Evolutionary conservation across 108 stramenopile species (phyloP), one percentile per base, ranked within the genome.

Genomic region (Fragilaria crotonensis): DNA sequence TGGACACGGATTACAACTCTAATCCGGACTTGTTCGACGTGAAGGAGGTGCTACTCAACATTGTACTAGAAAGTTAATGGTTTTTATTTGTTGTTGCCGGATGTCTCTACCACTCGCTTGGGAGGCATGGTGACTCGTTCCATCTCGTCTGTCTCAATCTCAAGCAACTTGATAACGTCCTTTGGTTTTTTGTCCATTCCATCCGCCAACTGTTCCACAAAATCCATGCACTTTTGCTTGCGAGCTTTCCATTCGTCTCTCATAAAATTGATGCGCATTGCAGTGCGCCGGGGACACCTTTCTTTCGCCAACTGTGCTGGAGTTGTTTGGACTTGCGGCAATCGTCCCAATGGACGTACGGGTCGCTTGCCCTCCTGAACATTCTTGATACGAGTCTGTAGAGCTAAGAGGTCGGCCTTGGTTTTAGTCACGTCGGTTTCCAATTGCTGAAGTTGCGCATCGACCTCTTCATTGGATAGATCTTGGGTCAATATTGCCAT

Each of bases 1-100:
- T 93, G 77, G 91, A 93, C 54, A 93, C 91, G 17, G 60, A 74
- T 30, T 93, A 93, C 66, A 89, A 73, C 54, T 85, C 83, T 0
- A 82, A 93, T 67, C 91, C 91, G 7, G 83, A 89, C 31, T 71
- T 80, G 48, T 93, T 89, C 60, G 79, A 87, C 72, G 85, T 85
- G 48, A 84, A 81, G 67, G 83, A 93, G 63, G 72, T 93, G 25
- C 33, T 93, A n/a, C 45, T 93, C 33, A 87, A 80, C 57, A 63
- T 89, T 50, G 79, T 79, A 17, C 50, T 90, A 7, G 80, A 83
- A n/a, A 64, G 66, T 29, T 65, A 75, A 52, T 69, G 51, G 20
- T 27, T 41, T 20, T 44, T 52, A 19, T 55, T 55, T 0, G 74
- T 56, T 72, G 1, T n/a, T n/a, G n/a, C n/a, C n/a, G n/a, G n/a